These are phyloP conservation scores for Fragaria vesca DNA, from an alignment of 306 rosid species.

Conservation along the genomic window DNA sequence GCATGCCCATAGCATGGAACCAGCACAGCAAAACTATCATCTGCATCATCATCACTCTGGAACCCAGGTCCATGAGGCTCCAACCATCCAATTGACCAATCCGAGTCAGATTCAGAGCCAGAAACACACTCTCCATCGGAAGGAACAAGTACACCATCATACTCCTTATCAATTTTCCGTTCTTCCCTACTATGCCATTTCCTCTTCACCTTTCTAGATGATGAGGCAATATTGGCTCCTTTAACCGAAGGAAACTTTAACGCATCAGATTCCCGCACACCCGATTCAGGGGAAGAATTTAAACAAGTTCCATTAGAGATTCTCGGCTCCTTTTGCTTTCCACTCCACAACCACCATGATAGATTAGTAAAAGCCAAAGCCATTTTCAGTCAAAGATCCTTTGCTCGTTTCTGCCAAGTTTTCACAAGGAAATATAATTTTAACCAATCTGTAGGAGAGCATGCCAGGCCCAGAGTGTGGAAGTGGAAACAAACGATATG, in stretches of 20 bases:
- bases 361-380: conserved; percentile 79
- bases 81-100: conserved; percentile 96
- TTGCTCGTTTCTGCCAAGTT: conserved; percentile 26
- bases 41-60: conserved; percentile 75
- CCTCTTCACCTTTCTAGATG: conserved; percentile 73
- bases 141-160: conserved; percentile 88
- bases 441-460: neutral
- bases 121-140: conserved; percentile 90
- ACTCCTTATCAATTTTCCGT: conserved; percentile 72
- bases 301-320: conserved; percentile 49
- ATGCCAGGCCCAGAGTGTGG: neutral
- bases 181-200: conserved; percentile 93
- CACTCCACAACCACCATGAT: conserved; percentile 93
- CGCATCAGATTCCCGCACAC: conserved; percentile 65
- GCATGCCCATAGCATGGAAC: conserved; percentile 83
- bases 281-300: conserved; percentile 51
- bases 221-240: conserved; percentile 52
- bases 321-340: conserved; percentile 72
- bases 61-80: conserved; percentile 97
- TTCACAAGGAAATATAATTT: conserved; percentile 11
- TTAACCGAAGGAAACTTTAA: conserved; percentile 65
- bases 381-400: conserved; percentile 40
- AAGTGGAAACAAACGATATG: conserved; percentile 6
- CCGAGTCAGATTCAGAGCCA: conserved; percentile 87
- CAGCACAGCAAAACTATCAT: conserved; percentile 84